Evolutionary conservation across 345 rosid genomes (phyloP).

Genomic region (Ceriops decandra): DNA sequence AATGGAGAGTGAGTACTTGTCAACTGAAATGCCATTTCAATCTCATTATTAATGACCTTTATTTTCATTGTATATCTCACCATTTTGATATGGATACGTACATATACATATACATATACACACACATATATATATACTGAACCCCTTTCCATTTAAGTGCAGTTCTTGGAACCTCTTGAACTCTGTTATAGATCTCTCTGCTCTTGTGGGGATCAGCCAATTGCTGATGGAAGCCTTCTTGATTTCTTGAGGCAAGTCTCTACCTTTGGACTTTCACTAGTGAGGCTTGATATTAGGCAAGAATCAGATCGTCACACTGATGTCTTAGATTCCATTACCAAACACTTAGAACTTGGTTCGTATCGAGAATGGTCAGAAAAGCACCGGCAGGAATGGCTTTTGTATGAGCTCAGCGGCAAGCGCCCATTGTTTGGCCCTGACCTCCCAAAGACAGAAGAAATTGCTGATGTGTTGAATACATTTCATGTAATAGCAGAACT

Average conservation of each 20-base stretch:
- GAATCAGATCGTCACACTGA: slow-evolving; percentile 96
- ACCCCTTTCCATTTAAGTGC: slow-evolving; percentile 6
- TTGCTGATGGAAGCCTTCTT: slow-evolving; percentile 96
- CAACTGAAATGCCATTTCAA: too few species aligned
- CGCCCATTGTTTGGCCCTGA: slow-evolving; percentile 92
- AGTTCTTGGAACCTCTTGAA: slow-evolving; percentile 96
- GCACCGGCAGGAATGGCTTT: slow-evolving; percentile 79
- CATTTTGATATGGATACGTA: too few species aligned
- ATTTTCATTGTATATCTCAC: too few species aligned
- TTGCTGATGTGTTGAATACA: slow-evolving; percentile 83
- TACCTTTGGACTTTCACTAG: slow-evolving; percentile 84
- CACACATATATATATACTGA: too few species aligned
- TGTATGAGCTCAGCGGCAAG: slow-evolving; percentile 81
- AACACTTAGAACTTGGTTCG: slow-evolving; percentile 81
- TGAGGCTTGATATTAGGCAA: slow-evolving; percentile 93
- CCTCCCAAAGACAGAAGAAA: slow-evolving; percentile 85
- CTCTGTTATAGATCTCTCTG: slow-evolving; percentile 91
- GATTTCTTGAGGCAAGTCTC: slow-evolving; percentile 96
- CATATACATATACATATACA: too few species aligned
- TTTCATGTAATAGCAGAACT: slow-evolving; percentile 80
- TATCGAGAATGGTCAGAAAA: slow-evolving; percentile 91
- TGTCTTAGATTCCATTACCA: slow-evolving; percentile 84
- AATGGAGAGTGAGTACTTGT: background rate
- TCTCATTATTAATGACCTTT: too few species aligned
- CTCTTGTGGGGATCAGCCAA: slow-evolving; percentile 78